Evolutionary conservation across 2,329 filamentous ascomycete genomes (phyloP), one percentile per base, ranked within the genome.

Genomic region (Penicillium italicum): DNA sequence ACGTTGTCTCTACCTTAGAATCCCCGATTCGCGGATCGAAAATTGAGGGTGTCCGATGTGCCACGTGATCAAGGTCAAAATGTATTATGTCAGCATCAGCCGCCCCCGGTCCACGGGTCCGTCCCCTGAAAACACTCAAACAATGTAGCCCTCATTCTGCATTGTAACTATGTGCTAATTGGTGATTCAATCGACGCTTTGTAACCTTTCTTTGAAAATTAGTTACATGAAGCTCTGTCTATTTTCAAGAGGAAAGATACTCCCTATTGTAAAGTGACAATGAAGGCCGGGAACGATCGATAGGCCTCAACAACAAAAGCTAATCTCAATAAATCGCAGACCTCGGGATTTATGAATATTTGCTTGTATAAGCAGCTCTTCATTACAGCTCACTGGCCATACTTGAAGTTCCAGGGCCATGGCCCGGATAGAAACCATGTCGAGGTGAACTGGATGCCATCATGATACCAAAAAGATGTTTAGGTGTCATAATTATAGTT

Each of bases 31-130:
- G 58, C 61, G 61, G 57, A 59, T 58, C 57, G 64, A 66, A 66
- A 66, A 66, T 66, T 66, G 62, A 62, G 58, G 64, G 59, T 61
- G 58, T 47, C 60, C 51, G 44, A 50, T 9, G 10, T 18, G 9
- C 12, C 63, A 66, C 64, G 64, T 66, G 64, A 62, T 33, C 45
- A 9, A 2, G 4, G 5, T 22, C 33, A 31, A 33, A 34, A 18
- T 11, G 5, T 5, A 18, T 53, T 53, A 53, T 43, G 34, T 53
- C 50, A 53, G 24, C 50, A 26, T 2, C 9, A n/a, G 7, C 5
- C 5, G 18, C 18, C 22, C 5, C 1, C 9, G 7, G n/a, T n/a
- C n/a, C n/a, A n/a, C n/a, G n/a, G n/a, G n/a, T n/a, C n/a, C n/a
- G n/a, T n/a, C n/a, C n/a, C n/a, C n/a, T n/a, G n/a, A n/a, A n/a